Base-by-base conservation (phyloP, 768 basidiomycete genomes). In the Pleurotus ostreatus region DNA sequence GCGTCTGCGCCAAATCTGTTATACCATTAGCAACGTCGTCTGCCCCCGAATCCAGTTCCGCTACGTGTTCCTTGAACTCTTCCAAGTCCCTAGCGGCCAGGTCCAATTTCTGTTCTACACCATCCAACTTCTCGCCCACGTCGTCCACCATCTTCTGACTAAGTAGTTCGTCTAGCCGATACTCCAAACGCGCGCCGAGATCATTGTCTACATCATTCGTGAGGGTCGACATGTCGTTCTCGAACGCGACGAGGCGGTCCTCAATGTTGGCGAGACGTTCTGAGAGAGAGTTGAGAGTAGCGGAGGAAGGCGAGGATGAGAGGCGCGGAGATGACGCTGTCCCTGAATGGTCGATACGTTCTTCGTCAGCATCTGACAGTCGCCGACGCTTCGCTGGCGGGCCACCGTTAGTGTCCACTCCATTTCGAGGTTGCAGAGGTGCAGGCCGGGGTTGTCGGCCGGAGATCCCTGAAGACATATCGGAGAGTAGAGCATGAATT, bases 351-450 rank as follows among this genome's bases (percentile, higher is more conserved):
- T 26, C n/a, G n/a, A 34, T 34, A 34, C 20, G 23, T n/a, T 34
- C n/a, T 12, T 37, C 34, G 12, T 30, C 49, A n/a, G 49, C 30
- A 30, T 51, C 49, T 20, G 51, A 53, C 12, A 41, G 15, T 39
- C 51, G 37, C 18, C 38, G 51, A 41, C 51, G 51, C 22, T 53
- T 53, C 5, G 38, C 34, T 18, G 51, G 51, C 9, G 51, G 51
- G 5, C 51, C 51, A 34, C 30, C 30, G 4, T 34, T 34, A 4
- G 30, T 34, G 12, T 40, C 38, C 2, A 41, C 16, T 11, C 7
- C 37, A 18, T 15, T 40, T n/a, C 15, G n/a, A 18, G 39, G 41
- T 20, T 18, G 34, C 8, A 11, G 30, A 3, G 30, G 9, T 9
- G 11, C 30, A 6, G 48, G 15, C 37, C 4, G 51, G 4, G 13